Evolutionary conservation across 495 filamentous ascomycete species (phyloP).

Genomic region (Podospora tetraspora): DNA sequence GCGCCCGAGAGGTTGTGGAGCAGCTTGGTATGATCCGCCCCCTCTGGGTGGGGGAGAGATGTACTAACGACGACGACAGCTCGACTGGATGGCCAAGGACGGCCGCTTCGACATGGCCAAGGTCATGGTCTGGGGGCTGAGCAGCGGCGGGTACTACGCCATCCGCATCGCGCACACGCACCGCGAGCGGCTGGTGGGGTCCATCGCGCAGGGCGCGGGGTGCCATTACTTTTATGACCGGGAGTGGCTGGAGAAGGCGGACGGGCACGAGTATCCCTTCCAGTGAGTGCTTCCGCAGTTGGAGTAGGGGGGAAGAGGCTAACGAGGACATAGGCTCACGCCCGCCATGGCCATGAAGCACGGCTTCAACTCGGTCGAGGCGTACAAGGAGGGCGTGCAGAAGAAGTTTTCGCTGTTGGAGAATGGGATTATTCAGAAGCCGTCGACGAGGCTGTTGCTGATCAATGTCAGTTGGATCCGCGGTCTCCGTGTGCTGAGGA

Average conservation of each 20-base stretch:
- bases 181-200: conserved; percentile 50
- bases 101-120: conserved; percentile 56
- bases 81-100: conserved; percentile 59
- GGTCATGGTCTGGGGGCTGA: conserved; percentile 68
- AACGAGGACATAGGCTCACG: conserved; percentile 42
- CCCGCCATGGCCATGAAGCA: conserved; percentile 65
- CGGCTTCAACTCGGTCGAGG: conserved; percentile 56
- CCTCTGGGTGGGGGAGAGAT: neutral
- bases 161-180: conserved; percentile 71
- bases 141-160: conserved; percentile 72
- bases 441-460: conserved; percentile 58
- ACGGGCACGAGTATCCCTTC: conserved; percentile 78
- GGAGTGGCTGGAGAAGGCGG: conserved; percentile 60
- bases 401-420: conserved; percentile 70
- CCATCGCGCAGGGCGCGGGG: conserved; percentile 67
- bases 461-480: conserved; percentile 54
- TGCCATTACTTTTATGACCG: conserved; percentile 62
- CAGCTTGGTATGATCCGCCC: conserved; percentile 36
- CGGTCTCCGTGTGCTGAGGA: neutral
- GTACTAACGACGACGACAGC: neutral
- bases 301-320: neutral
- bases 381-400: conserved; percentile 55
- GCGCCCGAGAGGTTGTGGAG: conserved; percentile 55
- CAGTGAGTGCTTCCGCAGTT: conserved; percentile 39
- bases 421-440: conserved; percentile 59